Evolutionary conservation across 768 basidiomycete species (phyloP), one percentile per base, ranked within the genome.

Genomic region (Strobilomyces dryophilus): DNA sequence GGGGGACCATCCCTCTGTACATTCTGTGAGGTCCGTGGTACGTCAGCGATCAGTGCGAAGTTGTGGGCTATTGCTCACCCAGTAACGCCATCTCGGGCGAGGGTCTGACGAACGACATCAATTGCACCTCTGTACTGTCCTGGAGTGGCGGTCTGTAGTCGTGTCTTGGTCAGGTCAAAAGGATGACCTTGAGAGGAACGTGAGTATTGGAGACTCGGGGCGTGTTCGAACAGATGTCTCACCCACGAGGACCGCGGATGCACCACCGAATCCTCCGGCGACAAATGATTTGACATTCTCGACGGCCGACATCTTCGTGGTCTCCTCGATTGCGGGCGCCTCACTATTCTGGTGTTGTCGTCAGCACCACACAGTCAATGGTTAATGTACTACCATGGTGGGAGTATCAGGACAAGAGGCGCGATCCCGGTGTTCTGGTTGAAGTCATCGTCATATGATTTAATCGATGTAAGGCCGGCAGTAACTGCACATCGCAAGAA

Each of bases 81-180:
- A 47, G 76, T 78, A 41, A 89, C 61, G 42, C 97, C 97, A 80
- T 98, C 97, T 52, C 84, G 80, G n/a, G 91, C 92, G 47, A 98
- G 58, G 0, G 88, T 86, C 74, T 92, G 89, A 73, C 84, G 88
- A 45, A 98, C 92, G 27, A 95, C 95, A 72, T 99, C 95, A 20
- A 98, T 61, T 1, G 92, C 92, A 40, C 97, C 93, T 37, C 78
- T 92, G 73, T 99, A 99, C 43, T 82, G 78, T 5, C 97, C 95
- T 10, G 88, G 82, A 15, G 82, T 61, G 10, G 97, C 95, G 6
- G 97, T 98, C 72, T 99, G 97, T 55, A 99, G 71, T 41, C 95
- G 81, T n/a, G 91, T 93, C 75, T 95, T 95, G 53, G 92, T 97
- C 64, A 98, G 75, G 73, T 99, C 97, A 68, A 98, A 99, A 9